Conservation (phyloP, 345 rosid genomes). For the Xanthoceras sorbifolium region DNA sequence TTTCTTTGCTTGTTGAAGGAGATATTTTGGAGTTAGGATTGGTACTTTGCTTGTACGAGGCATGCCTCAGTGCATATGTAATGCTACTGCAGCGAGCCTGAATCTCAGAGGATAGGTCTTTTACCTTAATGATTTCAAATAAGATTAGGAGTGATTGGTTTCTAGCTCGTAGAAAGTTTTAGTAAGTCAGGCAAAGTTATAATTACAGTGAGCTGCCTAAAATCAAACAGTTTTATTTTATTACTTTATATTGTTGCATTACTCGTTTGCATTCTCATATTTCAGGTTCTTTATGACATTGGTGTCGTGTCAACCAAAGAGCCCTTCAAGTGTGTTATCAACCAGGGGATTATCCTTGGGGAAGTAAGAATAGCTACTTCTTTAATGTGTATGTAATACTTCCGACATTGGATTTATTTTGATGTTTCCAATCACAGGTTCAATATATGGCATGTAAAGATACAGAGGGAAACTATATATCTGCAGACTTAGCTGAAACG, state of each 20-base stretch:
- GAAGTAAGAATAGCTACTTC: conserved; percentile 56
- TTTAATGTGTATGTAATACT: background rate
- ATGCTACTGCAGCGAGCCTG: background rate
- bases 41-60: background rate
- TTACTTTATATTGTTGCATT: conserved; percentile 4
- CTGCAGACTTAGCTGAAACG: conserved; percentile 54
- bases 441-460: conserved; percentile 79
- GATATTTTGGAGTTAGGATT: background rate
- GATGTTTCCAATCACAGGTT: conserved; percentile 58
- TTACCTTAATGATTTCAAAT: background rate
- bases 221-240: background rate
- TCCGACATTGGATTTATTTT: conserved; percentile 13
- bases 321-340: conserved; percentile 96
- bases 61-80: background rate
- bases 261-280: conserved; percentile 19
- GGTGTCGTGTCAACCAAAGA: conserved; percentile 92
- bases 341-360: conserved; percentile 97
- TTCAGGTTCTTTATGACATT: conserved; percentile 87
- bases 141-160: background rate
- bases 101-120: background rate
- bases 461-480: conserved; percentile 64
- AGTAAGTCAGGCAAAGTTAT: background rate
- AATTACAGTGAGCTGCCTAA: conserved; percentile 1
- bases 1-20: background rate
- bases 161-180: background rate